A percentile compares a stretch with the other conserved stretches of the same genome.
These are phyloP conservation scores for Exserohilum rostratum DNA, from an alignment of 2,329 filamentous ascomycete species.

Conservation along the genomic window DNA sequence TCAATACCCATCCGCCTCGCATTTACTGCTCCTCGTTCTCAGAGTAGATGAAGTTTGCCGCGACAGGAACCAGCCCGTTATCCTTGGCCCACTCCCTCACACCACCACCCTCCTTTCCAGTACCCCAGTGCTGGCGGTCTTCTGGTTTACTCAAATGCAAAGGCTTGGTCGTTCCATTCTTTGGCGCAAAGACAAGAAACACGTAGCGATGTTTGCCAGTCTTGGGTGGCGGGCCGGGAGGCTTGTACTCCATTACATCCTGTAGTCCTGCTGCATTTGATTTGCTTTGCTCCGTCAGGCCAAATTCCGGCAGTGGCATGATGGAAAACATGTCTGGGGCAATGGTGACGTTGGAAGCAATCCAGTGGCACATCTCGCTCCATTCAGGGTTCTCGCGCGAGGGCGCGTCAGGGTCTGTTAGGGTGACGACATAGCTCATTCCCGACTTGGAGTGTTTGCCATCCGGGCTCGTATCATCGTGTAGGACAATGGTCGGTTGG, in stretches of 20 bases:
- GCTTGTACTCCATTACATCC: conserved; percentile 58
- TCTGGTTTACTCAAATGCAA: conserved; percentile 54
- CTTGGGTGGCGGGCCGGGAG: conserved; percentile 61
- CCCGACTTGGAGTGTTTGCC: conserved; percentile 23
- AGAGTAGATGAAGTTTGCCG: conserved; percentile 54
- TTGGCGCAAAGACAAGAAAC: conserved; percentile 57
- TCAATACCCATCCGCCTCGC: no score
- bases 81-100: conserved; percentile 58
- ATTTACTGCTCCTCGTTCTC: conserved; percentile 58
- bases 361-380: conserved; percentile 66
- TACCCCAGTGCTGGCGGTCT: conserved; percentile 63
- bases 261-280: conserved; percentile 25
- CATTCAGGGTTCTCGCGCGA: conserved; percentile 60
- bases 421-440: conserved; percentile 55
- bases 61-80: conserved; percentile 57
- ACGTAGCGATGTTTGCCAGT: conserved; percentile 65
- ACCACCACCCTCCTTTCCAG: conserved; percentile 55
- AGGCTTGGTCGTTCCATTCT: conserved; percentile 51
- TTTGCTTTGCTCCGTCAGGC: conserved; percentile 7
- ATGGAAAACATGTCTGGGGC: conserved; percentile 28
- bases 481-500: conserved; percentile 50
- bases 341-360: conserved; percentile 48
- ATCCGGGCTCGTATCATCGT: conserved; percentile 37
- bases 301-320: conserved; percentile 35
- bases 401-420: conserved; percentile 66